Evolutionary conservation across 208 protist genomes (phyloP).

Genomic region (Polymyxa betae): DNA sequence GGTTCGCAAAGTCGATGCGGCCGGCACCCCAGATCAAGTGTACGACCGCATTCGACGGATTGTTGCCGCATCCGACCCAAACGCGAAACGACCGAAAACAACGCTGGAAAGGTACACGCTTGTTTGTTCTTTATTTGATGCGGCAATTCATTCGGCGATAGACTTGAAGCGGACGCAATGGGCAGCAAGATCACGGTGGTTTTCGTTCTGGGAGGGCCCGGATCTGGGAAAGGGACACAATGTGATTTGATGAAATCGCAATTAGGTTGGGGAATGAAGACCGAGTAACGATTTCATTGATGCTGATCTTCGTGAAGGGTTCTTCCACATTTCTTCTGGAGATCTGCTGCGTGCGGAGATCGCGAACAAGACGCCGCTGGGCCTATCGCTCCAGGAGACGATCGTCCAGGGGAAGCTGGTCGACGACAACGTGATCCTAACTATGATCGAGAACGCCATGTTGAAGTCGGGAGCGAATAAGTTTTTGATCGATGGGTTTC

Average conservation of each 20-base stretch:
- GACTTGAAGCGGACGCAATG: not conserved
- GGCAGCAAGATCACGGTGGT: conserved; percentile 30
- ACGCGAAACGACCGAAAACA: not conserved
- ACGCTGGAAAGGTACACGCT: not conserved
- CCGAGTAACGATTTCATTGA: not conserved
- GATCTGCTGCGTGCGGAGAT: conserved; percentile 72
- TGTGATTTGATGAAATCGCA: conserved; percentile 63
- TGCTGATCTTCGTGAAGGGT: conserved; percentile 52
- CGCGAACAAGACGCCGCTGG: not conserved
- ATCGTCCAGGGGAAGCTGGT: conserved; percentile 58
- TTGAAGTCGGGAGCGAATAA: conserved; percentile 36
- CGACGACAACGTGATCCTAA: conserved; percentile 49
- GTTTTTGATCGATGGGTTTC: conserved; percentile 76
- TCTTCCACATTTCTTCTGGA: conserved; percentile 71
- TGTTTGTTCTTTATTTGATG: no score
- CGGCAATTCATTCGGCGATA: no score
- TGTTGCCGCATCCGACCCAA: not conserved
- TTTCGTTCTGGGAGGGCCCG: conserved; percentile 70
- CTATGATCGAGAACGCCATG: conserved; percentile 51
- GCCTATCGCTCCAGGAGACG: not conserved
- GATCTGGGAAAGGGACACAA: conserved; percentile 74
- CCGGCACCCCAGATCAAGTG: not conserved
- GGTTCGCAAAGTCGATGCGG: not conserved
- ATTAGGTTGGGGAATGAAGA: not conserved
- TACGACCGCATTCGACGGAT: not conserved